A percentile compares a stretch with the other conserved stretches of the same genome.
phyloP scores from a whole-genome alignment of 1,284 basidiomycete genomes.

The Hortiboletus rubellus region DNA sequence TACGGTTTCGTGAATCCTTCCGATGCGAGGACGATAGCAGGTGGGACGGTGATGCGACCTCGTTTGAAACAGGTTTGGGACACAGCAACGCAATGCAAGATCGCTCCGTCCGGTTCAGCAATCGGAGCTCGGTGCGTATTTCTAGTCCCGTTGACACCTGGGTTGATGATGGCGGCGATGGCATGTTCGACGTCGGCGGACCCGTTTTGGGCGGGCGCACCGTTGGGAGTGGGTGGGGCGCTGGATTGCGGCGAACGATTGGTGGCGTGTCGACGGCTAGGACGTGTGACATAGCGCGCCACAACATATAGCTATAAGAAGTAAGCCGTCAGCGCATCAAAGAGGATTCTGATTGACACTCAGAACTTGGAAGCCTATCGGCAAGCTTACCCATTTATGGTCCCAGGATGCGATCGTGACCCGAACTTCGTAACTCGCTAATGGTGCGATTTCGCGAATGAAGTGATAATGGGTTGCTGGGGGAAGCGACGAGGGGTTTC shows the following conservation, averaged over 20 bases:
- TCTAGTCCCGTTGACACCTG: constrained; percentile 2
- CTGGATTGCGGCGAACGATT: not conserved
- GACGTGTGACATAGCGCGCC: constrained; percentile 34
- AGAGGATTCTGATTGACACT: too few relatives aligned
- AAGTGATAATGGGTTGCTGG: constrained; percentile 73
- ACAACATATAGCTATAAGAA: constrained; percentile 31
- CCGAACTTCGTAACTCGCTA: constrained; percentile 69
- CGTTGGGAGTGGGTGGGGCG: constrained; percentile 9
- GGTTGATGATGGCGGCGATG: constrained; percentile 39
- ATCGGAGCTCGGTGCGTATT: constrained; percentile 23
- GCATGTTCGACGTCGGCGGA: constrained; percentile 23
- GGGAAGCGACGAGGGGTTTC: not conserved
- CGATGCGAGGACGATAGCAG: constrained; percentile 53
- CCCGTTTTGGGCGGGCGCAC: constrained; percentile 7
- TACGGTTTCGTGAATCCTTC: constrained; percentile 51
- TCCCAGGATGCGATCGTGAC: constrained; percentile 74
- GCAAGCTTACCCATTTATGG: constrained; percentile 71
- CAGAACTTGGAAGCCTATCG: not conserved
- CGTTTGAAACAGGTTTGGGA: constrained; percentile 74
- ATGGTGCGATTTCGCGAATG: constrained; percentile 77
- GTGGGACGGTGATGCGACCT: constrained; percentile 76
- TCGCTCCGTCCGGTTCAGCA: constrained; percentile 56
- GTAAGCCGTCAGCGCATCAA: not conserved
- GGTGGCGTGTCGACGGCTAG: not conserved
- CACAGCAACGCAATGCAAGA: constrained; percentile 68